Base-by-base conservation (phyloP, 164 flowering plant genomes). In the Stephania cephalantha region DNA sequence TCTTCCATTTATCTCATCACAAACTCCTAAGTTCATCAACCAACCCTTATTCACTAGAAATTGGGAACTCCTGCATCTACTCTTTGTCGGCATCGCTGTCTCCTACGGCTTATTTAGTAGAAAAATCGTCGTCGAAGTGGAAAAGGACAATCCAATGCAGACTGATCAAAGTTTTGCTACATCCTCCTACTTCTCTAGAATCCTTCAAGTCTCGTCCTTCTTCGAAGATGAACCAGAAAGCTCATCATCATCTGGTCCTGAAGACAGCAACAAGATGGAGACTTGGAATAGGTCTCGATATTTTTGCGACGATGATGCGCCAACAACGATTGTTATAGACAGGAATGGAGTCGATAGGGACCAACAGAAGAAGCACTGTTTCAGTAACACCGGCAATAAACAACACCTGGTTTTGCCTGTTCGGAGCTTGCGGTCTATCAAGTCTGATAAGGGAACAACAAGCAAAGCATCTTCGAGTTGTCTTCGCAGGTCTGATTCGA, bases 51-150 rank as follows among this genome's bases (percentile, higher is more conserved):
- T 86, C 61, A 79, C 84, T 50, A 83, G 89, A 84, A 83, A 88
- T 78, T 95, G 98, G 97, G 98, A 95, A 85, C 89, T 95, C 78
- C 83, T 95, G 13, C 97, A 92, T 82, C 90, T 95, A 53, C 75
- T 93, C 7, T 84, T 93, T 67, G 97, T 93, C 13, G 99, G 99
- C 4, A 86, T 93, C 46, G 97, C 97, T 4, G 88, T 95, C 75
- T 92, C 97, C 42, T 95, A 95, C 70, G 97, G 98, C 13, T 82
- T 95, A 0, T 93, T 93, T 72, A 90, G 99, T 85, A 80, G 87
- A 17, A 68, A 86, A 75, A 89, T 17, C 78, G 35, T 83, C 25
- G 48, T 75, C 3, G 90, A 87, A 30, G 58, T 73, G 1, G 90
- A 87, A 20, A 87, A 86, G 69, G 88, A 89, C 42, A 55, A 55